Evolutionary conservation across 2,329 filamentous ascomycete species (phyloP).

Genomic region (Fusarium caatingaense): DNA sequence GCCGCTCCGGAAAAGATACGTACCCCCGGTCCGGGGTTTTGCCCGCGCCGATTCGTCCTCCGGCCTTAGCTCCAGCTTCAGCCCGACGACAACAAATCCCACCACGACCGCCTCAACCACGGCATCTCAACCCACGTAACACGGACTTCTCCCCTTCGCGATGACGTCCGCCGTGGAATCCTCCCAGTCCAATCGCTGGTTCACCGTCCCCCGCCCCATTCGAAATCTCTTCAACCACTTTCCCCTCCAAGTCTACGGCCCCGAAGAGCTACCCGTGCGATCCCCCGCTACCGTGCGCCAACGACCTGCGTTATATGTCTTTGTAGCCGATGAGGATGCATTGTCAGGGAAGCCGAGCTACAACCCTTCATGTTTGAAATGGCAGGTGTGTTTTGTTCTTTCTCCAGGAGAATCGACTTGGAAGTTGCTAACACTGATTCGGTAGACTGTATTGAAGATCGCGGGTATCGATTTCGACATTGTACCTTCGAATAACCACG

Average conservation of each 20-base stretch:
- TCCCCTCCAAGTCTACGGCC: conserved; percentile 79
- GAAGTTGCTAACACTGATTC: not conserved
- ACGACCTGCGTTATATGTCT: conserved; percentile 77
- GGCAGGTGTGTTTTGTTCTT: conserved; percentile 75
- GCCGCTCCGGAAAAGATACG: conserved; percentile 19
- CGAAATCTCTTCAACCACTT: conserved; percentile 87
- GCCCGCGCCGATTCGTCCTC: conserved; percentile 34
- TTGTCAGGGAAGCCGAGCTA: conserved; percentile 75
- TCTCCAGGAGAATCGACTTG: not conserved
- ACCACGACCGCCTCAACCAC: conserved; percentile 5
- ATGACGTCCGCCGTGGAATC: conserved; percentile 34
- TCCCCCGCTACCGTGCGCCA: conserved; percentile 55
- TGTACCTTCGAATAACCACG: conserved; percentile 87
- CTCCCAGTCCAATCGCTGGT: conserved; percentile 52
- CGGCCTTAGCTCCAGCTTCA: conserved; percentile 23
- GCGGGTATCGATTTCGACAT: conserved; percentile 74
- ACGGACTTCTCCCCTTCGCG: not conserved
- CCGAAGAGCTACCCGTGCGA: conserved; percentile 79
- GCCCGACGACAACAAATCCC: conserved; percentile 6
- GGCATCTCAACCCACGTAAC: not conserved
- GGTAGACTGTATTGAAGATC: conserved; percentile 84
- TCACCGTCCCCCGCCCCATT: conserved; percentile 77
- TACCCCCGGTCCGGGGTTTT: conserved; percentile 39
- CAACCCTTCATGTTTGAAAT: conserved; percentile 94
- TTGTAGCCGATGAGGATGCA: conserved; percentile 74